phyloP scores from a whole-genome alignment of 2,329 filamentous ascomycete genomes.

The Penicillium sumatraense region DNA sequence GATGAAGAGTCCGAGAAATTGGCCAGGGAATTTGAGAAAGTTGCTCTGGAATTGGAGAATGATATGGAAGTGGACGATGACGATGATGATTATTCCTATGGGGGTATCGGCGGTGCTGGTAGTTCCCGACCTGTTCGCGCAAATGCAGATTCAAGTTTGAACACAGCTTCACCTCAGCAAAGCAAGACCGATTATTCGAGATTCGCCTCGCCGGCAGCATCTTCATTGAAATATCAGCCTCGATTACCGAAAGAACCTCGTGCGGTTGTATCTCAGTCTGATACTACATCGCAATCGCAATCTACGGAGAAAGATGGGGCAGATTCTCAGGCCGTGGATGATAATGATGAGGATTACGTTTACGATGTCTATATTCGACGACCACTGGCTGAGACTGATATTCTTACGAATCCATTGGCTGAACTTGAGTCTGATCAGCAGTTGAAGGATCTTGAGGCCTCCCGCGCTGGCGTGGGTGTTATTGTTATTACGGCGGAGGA shows the following conservation, averaged over 20 bases:
- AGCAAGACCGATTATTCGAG: constrained; percentile 7
- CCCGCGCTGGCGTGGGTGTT: constrained; percentile 44
- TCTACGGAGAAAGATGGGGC: background rate
- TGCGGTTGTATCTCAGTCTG: constrained; percentile 4
- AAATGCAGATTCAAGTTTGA: too few relatives aligned
- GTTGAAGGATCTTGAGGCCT: constrained; percentile 33
- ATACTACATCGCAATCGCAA: constrained; percentile 1
- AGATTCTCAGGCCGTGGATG: constrained; percentile 36
- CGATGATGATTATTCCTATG: constrained; percentile 4
- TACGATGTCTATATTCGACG: constrained; percentile 66
- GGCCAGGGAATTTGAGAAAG: constrained; percentile 46
- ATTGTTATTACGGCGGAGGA: constrained; percentile 49
- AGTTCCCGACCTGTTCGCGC: too few relatives aligned
- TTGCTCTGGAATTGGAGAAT: constrained; percentile 48
- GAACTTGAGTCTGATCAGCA: constrained; percentile 34
- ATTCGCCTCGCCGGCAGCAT: constrained; percentile 26
- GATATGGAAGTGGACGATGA: constrained; percentile 30
- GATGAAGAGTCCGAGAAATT: constrained; percentile 49
- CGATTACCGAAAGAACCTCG: constrained; percentile 37
- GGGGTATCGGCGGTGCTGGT: background rate
- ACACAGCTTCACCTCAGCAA: too few relatives aligned
- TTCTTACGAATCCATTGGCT: constrained; percentile 41
- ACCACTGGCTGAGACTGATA: constrained; percentile 38
- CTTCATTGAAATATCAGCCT: constrained; percentile 42
- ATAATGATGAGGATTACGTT: constrained; percentile 60